Evolutionary conservation across 2,329 filamentous ascomycete species (phyloP).

Genomic region (Orbilia javanica): DNA sequence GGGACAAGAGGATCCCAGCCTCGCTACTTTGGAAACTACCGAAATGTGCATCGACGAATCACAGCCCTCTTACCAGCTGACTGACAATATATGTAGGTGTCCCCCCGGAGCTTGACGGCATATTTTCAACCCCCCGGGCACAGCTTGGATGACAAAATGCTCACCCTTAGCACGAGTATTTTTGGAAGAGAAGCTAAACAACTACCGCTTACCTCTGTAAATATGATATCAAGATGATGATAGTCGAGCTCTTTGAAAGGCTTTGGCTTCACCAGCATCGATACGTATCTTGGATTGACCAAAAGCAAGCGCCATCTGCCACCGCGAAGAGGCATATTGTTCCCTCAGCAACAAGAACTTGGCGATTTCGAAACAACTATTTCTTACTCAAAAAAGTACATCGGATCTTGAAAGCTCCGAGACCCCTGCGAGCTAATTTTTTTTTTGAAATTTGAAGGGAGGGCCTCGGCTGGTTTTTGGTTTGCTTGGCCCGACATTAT

Average conservation of each 20-base stretch:
- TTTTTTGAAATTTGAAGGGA: constrained; percentile 43
- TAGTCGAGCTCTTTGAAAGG: constrained; percentile 32
- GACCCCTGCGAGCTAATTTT: constrained; percentile 50
- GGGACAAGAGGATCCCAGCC: constrained; percentile 38
- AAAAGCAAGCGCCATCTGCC: neutral
- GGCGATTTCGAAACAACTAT: constrained; percentile 23
- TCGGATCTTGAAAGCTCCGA: constrained; percentile 56
- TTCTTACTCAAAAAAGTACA: constrained; percentile 21
- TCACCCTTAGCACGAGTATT: constrained; percentile 35
- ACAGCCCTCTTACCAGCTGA: constrained; percentile 42
- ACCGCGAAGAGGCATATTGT: constrained; percentile 20
- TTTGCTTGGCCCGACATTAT: constrained; percentile 39
- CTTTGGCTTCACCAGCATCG: neutral
- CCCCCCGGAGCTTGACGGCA: constrained; percentile 52
- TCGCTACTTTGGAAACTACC: constrained; percentile 47
- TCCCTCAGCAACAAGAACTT: constrained; percentile 47
- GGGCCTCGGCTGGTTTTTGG: constrained; percentile 39
- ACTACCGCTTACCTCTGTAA: constrained; percentile 34
- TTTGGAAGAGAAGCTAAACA: constrained; percentile 32
- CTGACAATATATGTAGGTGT: constrained; percentile 28
- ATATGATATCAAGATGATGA: neutral
- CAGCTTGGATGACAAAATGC: constrained; percentile 29
- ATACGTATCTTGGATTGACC: neutral
- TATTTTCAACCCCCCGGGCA: constrained; percentile 29
- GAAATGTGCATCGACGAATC: constrained; percentile 46